phyloP scores from a whole-genome alignment of 2,329 filamentous ascomycete genomes.

The Myriosclerotinia scirpicola region DNA sequence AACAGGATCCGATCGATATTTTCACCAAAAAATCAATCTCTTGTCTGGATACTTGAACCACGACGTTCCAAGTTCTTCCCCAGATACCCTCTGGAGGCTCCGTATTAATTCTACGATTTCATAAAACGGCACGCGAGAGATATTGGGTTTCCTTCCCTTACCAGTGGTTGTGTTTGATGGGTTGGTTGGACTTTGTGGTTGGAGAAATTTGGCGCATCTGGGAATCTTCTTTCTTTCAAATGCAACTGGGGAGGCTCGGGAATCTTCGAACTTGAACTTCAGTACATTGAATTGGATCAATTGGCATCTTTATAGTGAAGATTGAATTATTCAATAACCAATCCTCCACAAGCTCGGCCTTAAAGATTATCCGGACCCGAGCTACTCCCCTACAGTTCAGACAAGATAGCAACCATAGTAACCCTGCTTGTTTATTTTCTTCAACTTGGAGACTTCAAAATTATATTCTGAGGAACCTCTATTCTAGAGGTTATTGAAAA shows the following conservation, averaged over 20 bases:
- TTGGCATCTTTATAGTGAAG: background rate
- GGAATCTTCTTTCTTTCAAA: background rate
- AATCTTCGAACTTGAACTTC: background rate
- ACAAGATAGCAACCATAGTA: background rate
- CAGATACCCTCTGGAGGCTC: too few species aligned
- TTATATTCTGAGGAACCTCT: background rate
- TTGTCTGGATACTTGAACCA: conserved; percentile 7
- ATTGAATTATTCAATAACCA: background rate
- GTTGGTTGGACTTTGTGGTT: background rate
- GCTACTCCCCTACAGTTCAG: conserved; percentile 2
- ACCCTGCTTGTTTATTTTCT: background rate
- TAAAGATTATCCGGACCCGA: conserved; percentile 7
- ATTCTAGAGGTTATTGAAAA: background rate
- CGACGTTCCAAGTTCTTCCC: background rate
- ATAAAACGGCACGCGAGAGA: background rate
- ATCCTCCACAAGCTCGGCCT: background rate
- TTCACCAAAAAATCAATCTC: background rate
- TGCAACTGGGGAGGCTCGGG: background rate
- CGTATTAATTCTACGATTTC: background rate
- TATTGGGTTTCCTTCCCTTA: background rate
- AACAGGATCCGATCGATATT: background rate
- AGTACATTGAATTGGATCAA: background rate
- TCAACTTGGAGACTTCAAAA: background rate
- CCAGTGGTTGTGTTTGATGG: background rate
- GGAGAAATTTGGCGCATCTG: background rate